A percentile compares a stretch with the other conserved stretches of the same genome.
Evolutionary conservation across 805 yeast genomes (phyloP).

Genomic region (Saturnispora bothae): DNA sequence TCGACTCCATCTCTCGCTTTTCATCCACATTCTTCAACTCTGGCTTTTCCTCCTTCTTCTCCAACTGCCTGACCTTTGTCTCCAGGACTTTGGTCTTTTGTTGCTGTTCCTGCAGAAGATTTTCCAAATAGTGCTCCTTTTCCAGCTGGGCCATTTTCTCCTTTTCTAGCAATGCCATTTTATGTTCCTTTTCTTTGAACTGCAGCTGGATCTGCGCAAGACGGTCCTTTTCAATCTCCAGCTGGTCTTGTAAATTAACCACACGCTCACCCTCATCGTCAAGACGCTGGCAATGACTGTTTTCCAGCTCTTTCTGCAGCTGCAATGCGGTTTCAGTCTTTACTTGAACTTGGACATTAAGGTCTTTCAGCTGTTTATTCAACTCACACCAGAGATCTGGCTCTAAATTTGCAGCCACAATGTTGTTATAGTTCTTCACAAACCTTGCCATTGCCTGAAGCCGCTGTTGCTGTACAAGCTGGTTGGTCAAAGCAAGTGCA

Average conservation of each 20-base stretch:
- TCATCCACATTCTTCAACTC: neutral
- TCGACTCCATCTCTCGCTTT: neutral
- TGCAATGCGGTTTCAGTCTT: too few relatives aligned
- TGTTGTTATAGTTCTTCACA: slow-evolving; percentile 36
- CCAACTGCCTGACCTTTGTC: neutral
- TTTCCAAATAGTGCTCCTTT: neutral
- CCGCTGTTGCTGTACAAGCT: slow-evolving; percentile 48
- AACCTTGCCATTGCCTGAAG: slow-evolving; percentile 45
- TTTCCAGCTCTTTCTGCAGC: too few relatives aligned
- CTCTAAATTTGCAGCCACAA: slow-evolving; percentile 6
- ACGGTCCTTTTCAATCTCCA: neutral
- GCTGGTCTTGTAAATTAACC: too few relatives aligned
- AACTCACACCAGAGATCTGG: neutral
- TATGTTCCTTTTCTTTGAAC: neutral
- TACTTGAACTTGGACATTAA: neutral
- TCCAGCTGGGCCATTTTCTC: too few relatives aligned
- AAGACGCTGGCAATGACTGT: too few relatives aligned
- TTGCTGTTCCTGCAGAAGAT: neutral
- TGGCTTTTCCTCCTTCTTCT: neutral
- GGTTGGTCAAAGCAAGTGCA: slow-evolving; percentile 45
- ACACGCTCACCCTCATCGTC: too few relatives aligned
- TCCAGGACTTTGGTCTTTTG: neutral
- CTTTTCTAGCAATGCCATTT: neutral
- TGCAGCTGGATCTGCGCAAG: neutral
- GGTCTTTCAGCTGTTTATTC: neutral